Percentiles rank a stretch among this genome's conserved stretches.
Evolutionary conservation across 129 eudicot genomes (phyloP).

Genomic region (Centella asiatica): DNA sequence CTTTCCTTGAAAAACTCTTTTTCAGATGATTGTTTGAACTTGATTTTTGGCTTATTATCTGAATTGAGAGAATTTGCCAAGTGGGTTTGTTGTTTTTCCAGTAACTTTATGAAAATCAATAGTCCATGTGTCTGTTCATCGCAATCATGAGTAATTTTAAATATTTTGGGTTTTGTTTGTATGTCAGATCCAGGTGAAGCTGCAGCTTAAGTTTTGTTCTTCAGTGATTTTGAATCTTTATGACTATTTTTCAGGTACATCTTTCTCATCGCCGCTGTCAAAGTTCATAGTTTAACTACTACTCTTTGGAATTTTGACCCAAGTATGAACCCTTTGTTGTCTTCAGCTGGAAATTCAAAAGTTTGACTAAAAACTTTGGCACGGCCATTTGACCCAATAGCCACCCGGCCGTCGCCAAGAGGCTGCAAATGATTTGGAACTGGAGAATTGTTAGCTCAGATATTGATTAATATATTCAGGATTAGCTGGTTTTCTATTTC

Average conservation of each 20-base stretch:
- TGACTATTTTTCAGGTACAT: constrained; percentile 4
- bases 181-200: constrained; percentile 30
- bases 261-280: constrained; percentile 17
- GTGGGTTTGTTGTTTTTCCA: background rate
- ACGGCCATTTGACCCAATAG: background rate
- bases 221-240: constrained; percentile 11
- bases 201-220: constrained; percentile 14
- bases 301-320: constrained; percentile 27
- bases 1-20: too few species aligned
- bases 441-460: background rate
- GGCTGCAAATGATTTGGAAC: constrained; percentile 14
- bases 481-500: too few species aligned
- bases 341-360: constrained; percentile 8
- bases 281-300: too few species aligned
- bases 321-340: constrained; percentile 6
- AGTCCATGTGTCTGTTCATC: constrained; percentile 10
- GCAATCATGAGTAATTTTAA: background rate
- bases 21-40: too few species aligned
- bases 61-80: too few species aligned
- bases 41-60: too few species aligned
- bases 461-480: constrained; percentile 12
- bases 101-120: background rate
- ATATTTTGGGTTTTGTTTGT: background rate
- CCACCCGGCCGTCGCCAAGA: background rate
- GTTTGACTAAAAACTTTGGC: constrained; percentile 24